phyloP scores from a whole-genome alignment of 768 basidiomycete genomes.

The Kwoniella bestiolae region DNA sequence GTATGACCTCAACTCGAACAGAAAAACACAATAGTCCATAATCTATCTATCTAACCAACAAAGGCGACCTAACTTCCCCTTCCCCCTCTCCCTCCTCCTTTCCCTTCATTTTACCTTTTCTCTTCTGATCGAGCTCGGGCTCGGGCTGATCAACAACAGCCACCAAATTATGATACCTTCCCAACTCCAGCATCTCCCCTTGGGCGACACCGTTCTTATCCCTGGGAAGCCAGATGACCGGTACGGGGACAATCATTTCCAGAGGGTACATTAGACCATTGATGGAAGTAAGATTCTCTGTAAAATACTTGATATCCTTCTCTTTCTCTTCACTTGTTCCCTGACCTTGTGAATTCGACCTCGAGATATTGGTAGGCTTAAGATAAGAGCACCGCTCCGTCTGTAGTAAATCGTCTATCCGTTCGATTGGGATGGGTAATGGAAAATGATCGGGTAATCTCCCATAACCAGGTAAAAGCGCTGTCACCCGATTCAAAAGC shows the following conservation, averaged over 20 bases:
- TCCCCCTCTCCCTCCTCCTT: slow-evolving; percentile 1
- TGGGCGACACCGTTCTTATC: slow-evolving; percentile 72
- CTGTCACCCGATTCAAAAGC: slow-evolving; percentile 45
- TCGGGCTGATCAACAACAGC: slow-evolving; percentile 62
- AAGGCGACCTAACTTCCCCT: neutral
- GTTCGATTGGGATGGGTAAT: slow-evolving; percentile 68
- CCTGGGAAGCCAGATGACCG: slow-evolving; percentile 83
- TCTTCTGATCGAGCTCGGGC: neutral
- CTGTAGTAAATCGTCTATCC: slow-evolving; percentile 76
- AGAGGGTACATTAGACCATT: slow-evolving; percentile 79
- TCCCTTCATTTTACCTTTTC: neutral
- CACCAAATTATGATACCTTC: slow-evolving; percentile 71
- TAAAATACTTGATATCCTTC: slow-evolving; percentile 69
- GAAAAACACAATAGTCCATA: neutral
- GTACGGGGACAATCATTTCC: slow-evolving; percentile 74
- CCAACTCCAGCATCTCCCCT: slow-evolving; percentile 75
- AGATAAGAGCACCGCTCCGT: slow-evolving; percentile 64
- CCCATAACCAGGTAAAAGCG: slow-evolving; percentile 69
- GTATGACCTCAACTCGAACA: no score
- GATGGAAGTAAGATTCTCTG: slow-evolving; percentile 77
- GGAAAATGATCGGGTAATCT: slow-evolving; percentile 53
- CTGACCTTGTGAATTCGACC: slow-evolving; percentile 59
- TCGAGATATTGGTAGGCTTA: slow-evolving; percentile 12
- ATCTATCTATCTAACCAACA: neutral
- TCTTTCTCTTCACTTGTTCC: no score